phyloP scores from a whole-genome alignment of 129 eudicot species.

The Tanacetum coccineum region DNA sequence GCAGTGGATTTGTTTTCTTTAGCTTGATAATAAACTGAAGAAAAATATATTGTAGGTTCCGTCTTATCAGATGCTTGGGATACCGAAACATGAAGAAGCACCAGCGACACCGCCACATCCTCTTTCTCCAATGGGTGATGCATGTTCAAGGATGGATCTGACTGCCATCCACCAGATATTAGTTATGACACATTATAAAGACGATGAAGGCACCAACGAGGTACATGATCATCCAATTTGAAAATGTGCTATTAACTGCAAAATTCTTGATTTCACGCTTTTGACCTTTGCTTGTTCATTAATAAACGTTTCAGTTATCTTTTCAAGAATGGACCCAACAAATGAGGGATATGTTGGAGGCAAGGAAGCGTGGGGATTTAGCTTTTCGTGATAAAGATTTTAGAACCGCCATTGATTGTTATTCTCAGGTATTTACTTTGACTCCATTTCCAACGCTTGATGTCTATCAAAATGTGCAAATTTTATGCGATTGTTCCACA shows the following conservation, averaged over 20 bases:
- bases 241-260: conserved; percentile 6
- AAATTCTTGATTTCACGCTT: background rate
- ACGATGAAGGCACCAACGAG: conserved; percentile 72
- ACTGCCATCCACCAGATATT: conserved; percentile 74
- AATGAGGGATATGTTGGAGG: conserved; percentile 96
- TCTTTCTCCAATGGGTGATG: conserved; percentile 95
- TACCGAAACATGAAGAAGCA: conserved; percentile 75
- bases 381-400: conserved; percentile 93
- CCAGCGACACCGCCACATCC: conserved; percentile 77
- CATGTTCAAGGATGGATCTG: conserved; percentile 81
- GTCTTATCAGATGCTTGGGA: conserved; percentile 81
- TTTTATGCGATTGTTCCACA: background rate
- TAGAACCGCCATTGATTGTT: conserved; percentile 86
- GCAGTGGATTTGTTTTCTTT: too few species aligned
- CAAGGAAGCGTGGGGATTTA: conserved; percentile 90
- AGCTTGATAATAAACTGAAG: background rate
- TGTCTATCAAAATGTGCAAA: background rate
- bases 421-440: conserved; percentile 66
- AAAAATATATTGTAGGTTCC: conserved; percentile 45
- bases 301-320: conserved; percentile 45
- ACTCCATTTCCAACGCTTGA: background rate
- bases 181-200: conserved; percentile 19
- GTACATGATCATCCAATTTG: conserved; percentile 25
- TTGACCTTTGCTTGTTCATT: conserved; percentile 5
- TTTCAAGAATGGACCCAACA: conserved; percentile 99